Evolutionary conservation across 371 early-diverging fungal species (phyloP).

Genomic region (Mortierella sp.): DNA sequence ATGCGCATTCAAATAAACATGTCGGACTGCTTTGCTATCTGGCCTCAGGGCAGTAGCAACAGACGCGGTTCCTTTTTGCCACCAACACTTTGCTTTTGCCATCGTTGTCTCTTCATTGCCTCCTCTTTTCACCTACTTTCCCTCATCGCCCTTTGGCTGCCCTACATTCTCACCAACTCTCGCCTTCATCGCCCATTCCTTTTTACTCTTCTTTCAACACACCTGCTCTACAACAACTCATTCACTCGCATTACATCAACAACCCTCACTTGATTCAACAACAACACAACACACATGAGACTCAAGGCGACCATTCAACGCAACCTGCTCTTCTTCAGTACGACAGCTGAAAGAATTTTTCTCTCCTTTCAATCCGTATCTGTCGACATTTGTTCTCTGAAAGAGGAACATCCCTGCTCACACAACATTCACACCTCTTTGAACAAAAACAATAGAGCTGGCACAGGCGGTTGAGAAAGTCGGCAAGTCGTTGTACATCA

Average conservation of each 20-base stretch:
- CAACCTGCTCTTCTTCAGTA: conserved; percentile 53
- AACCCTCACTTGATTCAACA: not conserved
- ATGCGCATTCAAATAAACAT: not conserved
- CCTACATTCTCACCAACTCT: not conserved
- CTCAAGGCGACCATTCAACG: conserved; percentile 44
- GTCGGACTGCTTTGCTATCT: not conserved
- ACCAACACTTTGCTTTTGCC: conserved; percentile 9
- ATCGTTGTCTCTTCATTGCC: not conserved
- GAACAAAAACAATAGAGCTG: conserved; percentile 23
- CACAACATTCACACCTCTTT: too few species aligned
- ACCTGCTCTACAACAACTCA: not conserved
- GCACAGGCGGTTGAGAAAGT: conserved; percentile 56
- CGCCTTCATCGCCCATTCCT: not conserved
- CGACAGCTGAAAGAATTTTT: not conserved
- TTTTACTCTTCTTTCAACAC: not conserved
- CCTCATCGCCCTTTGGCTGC: not conserved
- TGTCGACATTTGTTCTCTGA: not conserved
- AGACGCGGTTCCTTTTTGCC: not conserved
- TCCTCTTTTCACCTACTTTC: not conserved
- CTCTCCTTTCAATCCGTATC: not conserved
- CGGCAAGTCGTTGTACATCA: conserved; percentile 47
- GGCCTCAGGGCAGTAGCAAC: not conserved
- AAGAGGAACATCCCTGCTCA: too few species aligned
- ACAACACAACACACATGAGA: conserved; percentile 28
- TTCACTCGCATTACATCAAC: not conserved